Evolutionary conservation across 2,329 filamentous ascomycete species (phyloP), one percentile per base, ranked within the genome.

Genomic region (Passalora sequoiae): DNA sequence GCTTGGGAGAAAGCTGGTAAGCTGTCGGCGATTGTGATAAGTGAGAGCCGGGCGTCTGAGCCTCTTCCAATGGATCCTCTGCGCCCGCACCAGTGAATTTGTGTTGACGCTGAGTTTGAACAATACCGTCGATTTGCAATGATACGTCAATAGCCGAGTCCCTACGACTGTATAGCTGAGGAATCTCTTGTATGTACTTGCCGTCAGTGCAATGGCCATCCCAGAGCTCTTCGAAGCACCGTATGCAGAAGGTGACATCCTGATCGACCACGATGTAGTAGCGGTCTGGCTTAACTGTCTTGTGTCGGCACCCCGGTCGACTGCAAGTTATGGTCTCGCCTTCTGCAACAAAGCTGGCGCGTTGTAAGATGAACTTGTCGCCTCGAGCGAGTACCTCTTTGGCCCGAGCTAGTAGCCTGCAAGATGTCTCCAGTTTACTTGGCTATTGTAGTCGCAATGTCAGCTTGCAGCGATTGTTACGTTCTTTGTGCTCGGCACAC

Each of bases 221-320:
- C 51, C 49, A 53, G 19, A 54, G 42, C 43, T 35, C 40, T 32
- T 54, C 51, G 33, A 54, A 47, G 35, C 51, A 54, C 24, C 24
- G 19, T 27, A 54, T 37, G 32, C 51, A 54, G 40, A 50, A 45
- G 21, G 31, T 39, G 24, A 40, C 21, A 6, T 49, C 46, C 17
- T 33, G 17, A 10, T 35, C 37, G 4, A 30, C 19, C 9, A 9
- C 15, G 13, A 44, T 27, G 28, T 45, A 39, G 12, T 42, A 32
- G n/a, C 13, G 15, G 12, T 39, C 20, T 12, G 33, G 10, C 22
- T 24, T 9, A 10, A 36, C 7, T 16, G 32, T 19, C 29, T 24
- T 20, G 17, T 21, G 24, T n/a, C 17, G 30, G 21, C 40, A 37
- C 5, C 35, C 35, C 10, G 36, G 38, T n/a, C 46, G 44, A 4